These are phyloP conservation scores for Rutidosis leptorrhynchoides DNA, from an alignment of 129 eudicot genomes.

Conservation along the genomic window DNA sequence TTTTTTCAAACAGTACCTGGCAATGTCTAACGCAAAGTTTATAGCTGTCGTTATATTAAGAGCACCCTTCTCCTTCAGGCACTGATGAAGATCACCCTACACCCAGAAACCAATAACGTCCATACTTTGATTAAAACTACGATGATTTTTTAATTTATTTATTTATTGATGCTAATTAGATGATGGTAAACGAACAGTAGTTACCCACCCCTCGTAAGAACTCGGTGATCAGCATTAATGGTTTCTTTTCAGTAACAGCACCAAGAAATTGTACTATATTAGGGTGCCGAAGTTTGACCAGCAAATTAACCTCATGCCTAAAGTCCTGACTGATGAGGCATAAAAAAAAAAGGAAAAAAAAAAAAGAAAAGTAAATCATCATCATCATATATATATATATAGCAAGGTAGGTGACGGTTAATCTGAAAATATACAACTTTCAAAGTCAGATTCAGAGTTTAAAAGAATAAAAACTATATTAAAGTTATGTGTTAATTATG, in stretches of 20 bases:
- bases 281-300: conserved; percentile 99
- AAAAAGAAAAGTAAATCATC: conserved; percentile 6
- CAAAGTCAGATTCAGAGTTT: no score
- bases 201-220: conserved; percentile 92
- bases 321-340: conserved; percentile 80
- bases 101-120: conserved; percentile 25
- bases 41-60: conserved; percentile 80
- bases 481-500: no score
- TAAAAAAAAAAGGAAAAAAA: no score
- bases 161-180: neutral
- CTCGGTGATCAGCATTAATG: conserved; percentile 93
- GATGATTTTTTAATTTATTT: conserved; percentile 15
- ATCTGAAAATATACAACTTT: no score
- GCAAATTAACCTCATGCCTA: conserved; percentile 95
- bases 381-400: no score
- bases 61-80: conserved; percentile 84
- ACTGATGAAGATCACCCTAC: conserved; percentile 95
- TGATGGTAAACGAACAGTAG: neutral
- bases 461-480: no score
- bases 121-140: conserved; percentile 7
- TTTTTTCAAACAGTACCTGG: conserved; percentile 54
- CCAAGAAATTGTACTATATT: no score
- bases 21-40: conserved; percentile 93
- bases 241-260: conserved; percentile 95
- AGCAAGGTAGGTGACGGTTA: no score